Evolutionary conservation across 805 yeast species (phyloP), one percentile per base, ranked within the genome.

Genomic region (Candida boleticola): DNA sequence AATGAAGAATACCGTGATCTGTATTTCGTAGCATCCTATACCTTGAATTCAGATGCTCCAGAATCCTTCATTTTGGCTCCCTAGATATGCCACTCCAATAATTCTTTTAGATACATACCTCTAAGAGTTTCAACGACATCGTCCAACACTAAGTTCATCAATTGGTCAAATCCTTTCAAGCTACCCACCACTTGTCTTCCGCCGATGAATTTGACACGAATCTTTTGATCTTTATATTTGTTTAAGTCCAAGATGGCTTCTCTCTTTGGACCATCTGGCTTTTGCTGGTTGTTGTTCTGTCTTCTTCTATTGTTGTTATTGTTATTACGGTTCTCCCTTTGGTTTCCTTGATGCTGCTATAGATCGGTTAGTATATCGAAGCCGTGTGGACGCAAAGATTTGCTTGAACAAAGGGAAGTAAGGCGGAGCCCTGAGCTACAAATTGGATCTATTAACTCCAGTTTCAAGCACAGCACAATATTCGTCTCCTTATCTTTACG

Each of bases 221-320:
- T 80, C 50, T 73, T 63, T 51, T 83, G 73, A 58, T 88, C 95
- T 53, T 79, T 79, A 60, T 85, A 87, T 56, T 80, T 84, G 47
- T 82, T 78, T 45, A 93, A 71, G 60, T 90, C 89, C 42, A 89
- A 71, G 45, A 90, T 87, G 18, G 96, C 95, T 48, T 90, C 97
- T 64, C 89, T 85, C 69, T 85, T 86, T 29, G 97, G 98, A 11
- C 89, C 81, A 51, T 83, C 89, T 37, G 57, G 70, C 41, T 63
- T 64, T 26, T 53, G 37, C 32, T 22, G 41, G 30, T 39, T 31
- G 26, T 46, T 48, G 14, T 41, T 34, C 38, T 46, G 42, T 45
- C 53, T 49, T 39, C 47, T 46, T 18, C 43, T 46, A 38, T 44
- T 40, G 21, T 42, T 47, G 31, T 44, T 40, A 32, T 48, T 55